phyloP scores from a whole-genome alignment of 352 stramenopile species.

The Phytophthora fragariaefolia region DNA sequence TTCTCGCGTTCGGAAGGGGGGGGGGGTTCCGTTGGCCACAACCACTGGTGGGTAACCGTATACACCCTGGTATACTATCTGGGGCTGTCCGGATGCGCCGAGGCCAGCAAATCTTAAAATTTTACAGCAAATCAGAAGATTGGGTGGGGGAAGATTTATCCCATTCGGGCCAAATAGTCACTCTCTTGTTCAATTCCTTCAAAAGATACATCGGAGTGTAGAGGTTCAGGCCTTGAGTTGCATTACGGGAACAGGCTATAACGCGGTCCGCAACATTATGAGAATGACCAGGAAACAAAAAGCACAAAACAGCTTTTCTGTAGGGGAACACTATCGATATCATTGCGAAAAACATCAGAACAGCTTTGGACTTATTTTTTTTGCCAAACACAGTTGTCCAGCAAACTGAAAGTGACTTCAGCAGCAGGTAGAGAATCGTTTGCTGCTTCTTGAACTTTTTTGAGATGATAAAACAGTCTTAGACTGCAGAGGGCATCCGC shows the following conservation, averaged over 20 bases:
- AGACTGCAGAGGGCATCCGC: slow-evolving; percentile 5
- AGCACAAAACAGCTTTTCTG: neutral
- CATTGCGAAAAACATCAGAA: slow-evolving; percentile 21
- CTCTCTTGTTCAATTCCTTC: neutral
- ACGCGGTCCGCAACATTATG: neutral
- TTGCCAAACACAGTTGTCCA: slow-evolving; percentile 18
- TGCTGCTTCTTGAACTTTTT: neutral
- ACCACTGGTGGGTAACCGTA: no score
- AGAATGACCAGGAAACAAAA: neutral
- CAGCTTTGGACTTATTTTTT: slow-evolving; percentile 25
- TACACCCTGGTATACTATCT: no score
- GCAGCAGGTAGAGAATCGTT: neutral
- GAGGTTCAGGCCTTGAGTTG: neutral
- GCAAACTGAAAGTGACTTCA: slow-evolving; percentile 8
- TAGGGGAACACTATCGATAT: slow-evolving; percentile 10
- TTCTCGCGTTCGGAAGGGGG: no score
- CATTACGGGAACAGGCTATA: neutral
- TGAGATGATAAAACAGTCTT: slow-evolving; percentile 5
- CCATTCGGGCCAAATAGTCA: no score
- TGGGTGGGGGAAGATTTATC: no score
- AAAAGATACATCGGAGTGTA: neutral
- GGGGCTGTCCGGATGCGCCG: no score
- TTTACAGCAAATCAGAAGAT: no score
- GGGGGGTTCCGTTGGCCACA: no score
- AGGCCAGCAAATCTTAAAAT: no score